Evolutionary conservation across 2,329 filamentous ascomycete genomes (phyloP).

Genomic region (Pseudopyrenochaeta lycopersici): DNA sequence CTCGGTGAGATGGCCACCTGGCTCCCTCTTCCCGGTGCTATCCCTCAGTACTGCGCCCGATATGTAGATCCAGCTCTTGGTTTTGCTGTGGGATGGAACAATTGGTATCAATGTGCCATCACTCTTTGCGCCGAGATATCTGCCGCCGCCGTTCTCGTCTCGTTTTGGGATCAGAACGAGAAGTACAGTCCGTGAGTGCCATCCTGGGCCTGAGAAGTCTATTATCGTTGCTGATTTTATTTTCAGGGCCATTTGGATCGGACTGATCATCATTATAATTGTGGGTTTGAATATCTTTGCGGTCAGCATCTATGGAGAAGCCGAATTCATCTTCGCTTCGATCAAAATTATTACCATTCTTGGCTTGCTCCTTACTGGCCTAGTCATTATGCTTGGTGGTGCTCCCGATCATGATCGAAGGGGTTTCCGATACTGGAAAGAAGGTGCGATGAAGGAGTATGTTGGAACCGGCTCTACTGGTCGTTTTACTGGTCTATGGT

Average conservation of each 20-base stretch:
- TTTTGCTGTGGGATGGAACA: constrained; percentile 30
- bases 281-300: constrained; percentile 47
- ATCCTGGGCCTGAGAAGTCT: too few relatives aligned
- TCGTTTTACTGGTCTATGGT: constrained; percentile 69
- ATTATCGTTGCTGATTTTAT: not conserved
- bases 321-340: constrained; percentile 59
- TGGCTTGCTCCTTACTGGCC: constrained; percentile 39
- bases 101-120: constrained; percentile 46
- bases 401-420: constrained; percentile 43
- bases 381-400: constrained; percentile 49
- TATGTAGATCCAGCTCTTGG: constrained; percentile 59
- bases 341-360: constrained; percentile 57
- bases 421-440: constrained; percentile 75
- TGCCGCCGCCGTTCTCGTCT: constrained; percentile 43
- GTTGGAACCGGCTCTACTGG: constrained; percentile 66
- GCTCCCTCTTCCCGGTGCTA: constrained; percentile 51
- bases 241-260: constrained; percentile 42
- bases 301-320: constrained; percentile 54
- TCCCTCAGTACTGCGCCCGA: constrained; percentile 46
- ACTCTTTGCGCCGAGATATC: constrained; percentile 49
- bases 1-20: constrained; percentile 55
- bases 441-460: constrained; percentile 62
- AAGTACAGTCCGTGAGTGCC: constrained; percentile 30
- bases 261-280: constrained; percentile 47
- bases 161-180: constrained; percentile 44